These are phyloP conservation scores for Ceratocystis variospora DNA, from an alignment of 2,329 filamentous ascomycete species.

Conservation along the genomic window DNA sequence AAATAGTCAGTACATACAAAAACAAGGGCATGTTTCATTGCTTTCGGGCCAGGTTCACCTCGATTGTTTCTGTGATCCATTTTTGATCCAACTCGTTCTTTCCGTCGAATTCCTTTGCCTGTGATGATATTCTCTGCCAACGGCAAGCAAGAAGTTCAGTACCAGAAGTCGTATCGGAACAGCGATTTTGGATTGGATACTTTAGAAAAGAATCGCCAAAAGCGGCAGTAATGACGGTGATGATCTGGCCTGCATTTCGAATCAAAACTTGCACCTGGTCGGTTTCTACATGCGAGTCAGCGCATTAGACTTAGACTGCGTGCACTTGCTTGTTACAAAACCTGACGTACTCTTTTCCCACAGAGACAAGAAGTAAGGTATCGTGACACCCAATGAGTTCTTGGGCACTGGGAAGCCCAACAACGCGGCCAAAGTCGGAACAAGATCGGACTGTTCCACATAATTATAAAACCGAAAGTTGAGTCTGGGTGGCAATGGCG, in stretches of 20 bases:
- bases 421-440: slow-evolving; percentile 73
- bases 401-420: slow-evolving; percentile 76
- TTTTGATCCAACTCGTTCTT: not conserved
- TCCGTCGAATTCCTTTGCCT: not conserved
- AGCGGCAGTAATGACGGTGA: slow-evolving; percentile 60
- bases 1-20: not conserved
- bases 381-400: slow-evolving; percentile 82
- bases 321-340: not conserved
- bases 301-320: not conserved
- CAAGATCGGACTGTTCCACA: slow-evolving; percentile 90
- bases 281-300: slow-evolving; percentile 23
- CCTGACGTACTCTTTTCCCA: slow-evolving; percentile 49
- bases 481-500: slow-evolving; percentile 45
- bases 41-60: slow-evolving; percentile 4
- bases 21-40: not conserved
- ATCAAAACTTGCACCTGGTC: slow-evolving; percentile 56
- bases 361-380: slow-evolving; percentile 62
- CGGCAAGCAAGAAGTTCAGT: slow-evolving; percentile 52
- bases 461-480: slow-evolving; percentile 73
- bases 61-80: slow-evolving; percentile 5
- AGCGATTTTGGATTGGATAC: not conserved
- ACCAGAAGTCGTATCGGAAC: slow-evolving; percentile 22
- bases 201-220: slow-evolving; percentile 38
- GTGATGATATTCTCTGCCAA: slow-evolving; percentile 37
- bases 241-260: slow-evolving; percentile 68